Evolutionary conservation across 176 grass and related monocot species (phyloP).

Genomic region (Stipa capillata): DNA sequence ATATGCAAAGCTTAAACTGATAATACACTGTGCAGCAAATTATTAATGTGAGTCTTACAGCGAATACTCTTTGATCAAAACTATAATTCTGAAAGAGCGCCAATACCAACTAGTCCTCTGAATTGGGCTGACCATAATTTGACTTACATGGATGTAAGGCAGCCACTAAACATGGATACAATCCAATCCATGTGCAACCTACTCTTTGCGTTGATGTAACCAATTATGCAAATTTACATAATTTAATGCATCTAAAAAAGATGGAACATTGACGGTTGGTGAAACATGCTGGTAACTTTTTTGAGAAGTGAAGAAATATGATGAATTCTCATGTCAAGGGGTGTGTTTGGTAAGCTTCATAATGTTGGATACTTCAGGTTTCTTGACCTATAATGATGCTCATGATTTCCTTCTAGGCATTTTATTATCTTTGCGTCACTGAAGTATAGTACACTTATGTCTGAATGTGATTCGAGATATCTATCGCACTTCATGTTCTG

Average conservation of each 20-base stretch:
- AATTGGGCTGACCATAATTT: constrained; percentile 4
- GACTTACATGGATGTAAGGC: constrained; percentile 8
- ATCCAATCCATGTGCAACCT: neutral
- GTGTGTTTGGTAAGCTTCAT: constrained; percentile 43
- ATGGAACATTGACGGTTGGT: constrained; percentile 33
- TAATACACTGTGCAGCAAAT: neutral
- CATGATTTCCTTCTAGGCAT: neutral
- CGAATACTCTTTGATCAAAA: neutral
- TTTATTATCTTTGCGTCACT: neutral
- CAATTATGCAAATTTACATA: constrained; percentile 30
- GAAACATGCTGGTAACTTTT: constrained; percentile 43
- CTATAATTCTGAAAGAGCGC: neutral
- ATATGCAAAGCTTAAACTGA: neutral
- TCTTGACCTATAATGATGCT: neutral
- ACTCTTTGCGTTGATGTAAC: constrained; percentile 13
- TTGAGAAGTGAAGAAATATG: constrained; percentile 41
- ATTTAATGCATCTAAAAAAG: constrained; percentile 36
- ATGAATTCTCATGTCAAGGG: constrained; percentile 40
- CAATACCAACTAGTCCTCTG: neutral
- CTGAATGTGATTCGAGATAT: neutral
- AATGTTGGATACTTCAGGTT: neutral
- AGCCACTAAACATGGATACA: neutral
- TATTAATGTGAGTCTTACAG: neutral
- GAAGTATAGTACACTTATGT: neutral
- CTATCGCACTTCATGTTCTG: neutral